These are phyloP conservation scores for Diaporthe helianthi DNA, from an alignment of 2,329 filamentous ascomycete genomes.

Conservation along the genomic window DNA sequence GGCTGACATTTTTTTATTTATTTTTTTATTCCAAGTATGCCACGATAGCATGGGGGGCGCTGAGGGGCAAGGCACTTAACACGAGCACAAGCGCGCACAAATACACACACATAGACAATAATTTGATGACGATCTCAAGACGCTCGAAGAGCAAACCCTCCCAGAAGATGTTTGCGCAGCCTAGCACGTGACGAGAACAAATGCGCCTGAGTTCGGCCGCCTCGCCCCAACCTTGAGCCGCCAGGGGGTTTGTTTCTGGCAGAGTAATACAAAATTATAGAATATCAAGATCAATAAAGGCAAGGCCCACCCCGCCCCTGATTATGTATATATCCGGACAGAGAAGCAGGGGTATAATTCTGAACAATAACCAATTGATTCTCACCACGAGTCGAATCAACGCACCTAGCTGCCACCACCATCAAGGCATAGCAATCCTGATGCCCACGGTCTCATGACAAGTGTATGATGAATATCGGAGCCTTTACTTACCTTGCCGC, in stretches of 20 bases:
- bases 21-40: background rate
- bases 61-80: background rate
- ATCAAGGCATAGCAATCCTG: background rate
- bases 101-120: background rate
- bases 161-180: background rate
- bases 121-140: background rate
- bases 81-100: background rate
- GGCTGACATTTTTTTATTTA: background rate
- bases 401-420: background rate
- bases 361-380: background rate
- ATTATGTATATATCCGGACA: background rate
- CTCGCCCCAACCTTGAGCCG: background rate
- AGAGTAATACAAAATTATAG: background rate
- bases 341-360: constrained; percentile 8
- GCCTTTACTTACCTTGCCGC: background rate
- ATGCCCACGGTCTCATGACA: background rate
- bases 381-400: background rate
- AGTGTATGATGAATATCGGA: background rate
- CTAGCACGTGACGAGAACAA: background rate
- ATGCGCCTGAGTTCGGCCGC: background rate
- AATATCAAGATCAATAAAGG: background rate
- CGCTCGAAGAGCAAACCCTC: background rate
- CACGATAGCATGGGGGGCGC: constrained; percentile 6
- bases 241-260: background rate
- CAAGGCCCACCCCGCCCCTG: background rate